phyloP scores from a whole-genome alignment of 116 monocot species.

The Posidonia oceanica region DNA sequence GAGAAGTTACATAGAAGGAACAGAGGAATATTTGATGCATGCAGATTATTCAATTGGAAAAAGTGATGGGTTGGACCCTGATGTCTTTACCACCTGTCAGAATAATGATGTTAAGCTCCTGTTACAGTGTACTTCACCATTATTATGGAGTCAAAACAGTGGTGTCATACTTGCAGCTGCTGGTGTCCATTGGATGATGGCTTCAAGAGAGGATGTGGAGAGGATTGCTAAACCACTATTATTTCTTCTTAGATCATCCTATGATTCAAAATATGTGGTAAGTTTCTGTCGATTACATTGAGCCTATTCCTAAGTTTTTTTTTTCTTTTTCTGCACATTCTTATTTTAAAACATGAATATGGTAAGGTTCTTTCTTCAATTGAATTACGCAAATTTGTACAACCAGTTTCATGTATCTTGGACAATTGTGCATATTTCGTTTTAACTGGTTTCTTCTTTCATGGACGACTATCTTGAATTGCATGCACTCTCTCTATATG shows the following conservation, averaged over 20 bases:
- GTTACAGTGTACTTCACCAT: slow-evolving; percentile 76
- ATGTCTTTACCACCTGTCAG: slow-evolving; percentile 24
- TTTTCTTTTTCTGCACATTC: too few relatives aligned
- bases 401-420: too few relatives aligned
- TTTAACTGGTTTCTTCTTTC: too few relatives aligned
- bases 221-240: slow-evolving; percentile 82
- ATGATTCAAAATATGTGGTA: slow-evolving; percentile 86
- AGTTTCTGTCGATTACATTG: neutral
- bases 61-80: slow-evolving; percentile 2
- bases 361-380: too few relatives aligned
- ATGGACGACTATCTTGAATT: too few relatives aligned
- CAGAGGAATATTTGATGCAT: slow-evolving; percentile 26
- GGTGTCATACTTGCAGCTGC: slow-evolving; percentile 89
- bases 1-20: slow-evolving; percentile 55
- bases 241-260: slow-evolving; percentile 72
- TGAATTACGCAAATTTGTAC: too few relatives aligned
- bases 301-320: too few relatives aligned
- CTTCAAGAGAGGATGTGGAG: slow-evolving; percentile 38
- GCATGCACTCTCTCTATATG: too few relatives aligned
- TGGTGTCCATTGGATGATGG: slow-evolving; percentile 89
- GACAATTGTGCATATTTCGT: too few relatives aligned
- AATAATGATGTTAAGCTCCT: slow-evolving; percentile 73
- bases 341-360: too few relatives aligned
- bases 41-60: slow-evolving; percentile 8
- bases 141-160: slow-evolving; percentile 97